Evolutionary conservation across 2,329 filamentous ascomycete genomes (phyloP), one percentile per base, ranked within the genome.

Genomic region (Daldinia eschscholtzii): DNA sequence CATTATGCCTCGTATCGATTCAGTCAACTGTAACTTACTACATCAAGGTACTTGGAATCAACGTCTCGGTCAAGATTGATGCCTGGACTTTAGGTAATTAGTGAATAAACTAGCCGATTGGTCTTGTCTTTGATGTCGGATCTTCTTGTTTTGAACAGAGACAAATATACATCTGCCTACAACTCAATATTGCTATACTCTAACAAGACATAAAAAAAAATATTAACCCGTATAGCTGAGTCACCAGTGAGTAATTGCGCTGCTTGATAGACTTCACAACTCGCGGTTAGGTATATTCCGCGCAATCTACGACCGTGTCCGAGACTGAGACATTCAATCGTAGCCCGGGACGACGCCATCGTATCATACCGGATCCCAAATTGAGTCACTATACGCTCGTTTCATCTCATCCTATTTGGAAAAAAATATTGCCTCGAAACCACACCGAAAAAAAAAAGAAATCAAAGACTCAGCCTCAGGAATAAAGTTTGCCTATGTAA

Each of bases 321-420:
- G 18, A 18, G 41, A 5, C 6, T 41, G 23, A 55, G 7, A 59
- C 41, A 9, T 39, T 30, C 56, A 35, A 35, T 20, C 18, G 30
- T 41, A 53, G 18, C 39, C 39, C 35, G 48, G 30, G 35, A 64
- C 42, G 44, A 55, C 39, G 52, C 46, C 23, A 39, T 52, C 39
- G n/a, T 55, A 50, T 23, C 20, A 23, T 23, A 23, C 20, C 20
- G 2, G 20, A 23, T 59, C 23, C 37, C 26, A 26, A 9, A 13
- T 48, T 64, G 56, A 55, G 23, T 64, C 46, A 64, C 33, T 18
- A 26, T 26, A 55, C 30, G 52, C n/a, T 23, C 30, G 23, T 23
- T 20, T 23, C 33, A 37, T 26, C 30, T 7, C 52, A n/a, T 55
- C 9, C 9, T 1, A n/a, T 15, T 13, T 26, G 10, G 52, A 13